Evolutionary conservation across 495 filamentous ascomycete species (phyloP).

Genomic region (Talaromyces thailandensis): DNA sequence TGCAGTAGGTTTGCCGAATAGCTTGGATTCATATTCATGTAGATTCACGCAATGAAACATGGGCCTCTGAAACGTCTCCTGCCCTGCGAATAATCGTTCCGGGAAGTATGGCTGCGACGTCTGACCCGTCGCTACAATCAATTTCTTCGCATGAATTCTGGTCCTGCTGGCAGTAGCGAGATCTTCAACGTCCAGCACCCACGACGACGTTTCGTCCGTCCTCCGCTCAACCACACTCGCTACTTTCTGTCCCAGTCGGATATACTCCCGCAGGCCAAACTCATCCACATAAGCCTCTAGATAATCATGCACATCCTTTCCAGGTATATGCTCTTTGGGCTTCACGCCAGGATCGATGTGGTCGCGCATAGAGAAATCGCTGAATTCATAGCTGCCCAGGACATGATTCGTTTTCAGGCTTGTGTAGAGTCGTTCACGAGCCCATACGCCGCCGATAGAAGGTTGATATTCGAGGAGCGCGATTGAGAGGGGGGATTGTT

Average conservation of each 20-base stretch:
- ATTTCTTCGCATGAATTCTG: constrained; percentile 40
- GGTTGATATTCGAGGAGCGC: constrained; percentile 44
- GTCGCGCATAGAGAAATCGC: constrained; percentile 64
- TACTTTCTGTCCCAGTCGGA: constrained; percentile 46
- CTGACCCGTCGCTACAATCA: constrained; percentile 64
- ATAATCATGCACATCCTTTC: constrained; percentile 55
- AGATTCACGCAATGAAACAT: constrained; percentile 59
- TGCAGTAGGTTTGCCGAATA: constrained; percentile 14
- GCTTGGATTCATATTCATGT: constrained; percentile 23
- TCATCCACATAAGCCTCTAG: constrained; percentile 51
- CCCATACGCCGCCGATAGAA: constrained; percentile 66
- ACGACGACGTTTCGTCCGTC: constrained; percentile 26
- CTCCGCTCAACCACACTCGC: constrained; percentile 37
- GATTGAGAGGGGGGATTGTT: constrained; percentile 37
- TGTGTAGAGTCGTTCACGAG: constrained; percentile 52
- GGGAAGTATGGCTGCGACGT: constrained; percentile 54
- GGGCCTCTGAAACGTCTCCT: constrained; percentile 42
- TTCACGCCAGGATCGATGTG: constrained; percentile 47
- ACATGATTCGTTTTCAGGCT: constrained; percentile 58
- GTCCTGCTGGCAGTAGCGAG: not conserved
- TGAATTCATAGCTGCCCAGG: constrained; percentile 59
- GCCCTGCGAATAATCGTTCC: constrained; percentile 26
- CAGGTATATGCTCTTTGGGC: constrained; percentile 58
- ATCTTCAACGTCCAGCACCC: constrained; percentile 19
- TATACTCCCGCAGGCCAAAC: constrained; percentile 44